These are phyloP conservation scores for Chenopodium album DNA, from an alignment of 148 eudicot genomes.

Conservation along the genomic window DNA sequence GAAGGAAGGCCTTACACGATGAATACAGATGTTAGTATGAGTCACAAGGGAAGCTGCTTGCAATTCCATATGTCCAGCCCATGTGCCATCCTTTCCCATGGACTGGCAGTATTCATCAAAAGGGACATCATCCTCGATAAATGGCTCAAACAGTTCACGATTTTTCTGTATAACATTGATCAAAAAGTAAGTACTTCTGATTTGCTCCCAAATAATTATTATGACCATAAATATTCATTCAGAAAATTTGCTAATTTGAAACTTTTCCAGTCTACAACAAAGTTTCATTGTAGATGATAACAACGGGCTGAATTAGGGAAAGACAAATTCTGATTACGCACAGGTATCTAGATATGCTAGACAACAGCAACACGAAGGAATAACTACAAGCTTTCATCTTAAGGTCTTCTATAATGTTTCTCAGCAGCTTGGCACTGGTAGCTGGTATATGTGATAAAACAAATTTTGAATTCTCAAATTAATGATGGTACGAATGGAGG, in stretches of 20 bases:
- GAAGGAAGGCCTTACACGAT: slow-evolving; percentile 48
- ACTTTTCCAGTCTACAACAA: slow-evolving; percentile 1
- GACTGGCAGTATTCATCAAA: slow-evolving; percentile 82
- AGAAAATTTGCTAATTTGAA: neutral
- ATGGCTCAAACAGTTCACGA: slow-evolving; percentile 88
- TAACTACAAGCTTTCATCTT: neutral
- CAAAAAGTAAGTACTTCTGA: neutral
- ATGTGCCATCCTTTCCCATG: slow-evolving; percentile 91
- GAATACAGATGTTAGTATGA: slow-evolving; percentile 81
- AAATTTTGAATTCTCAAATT: neutral
- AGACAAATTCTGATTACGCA: neutral
- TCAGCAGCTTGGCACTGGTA: neutral
- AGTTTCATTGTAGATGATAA: neutral
- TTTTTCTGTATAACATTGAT: slow-evolving; percentile 44
- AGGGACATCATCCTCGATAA: slow-evolving; percentile 89
- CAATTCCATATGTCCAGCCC: slow-evolving; percentile 99
- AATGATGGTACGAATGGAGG: neutral
- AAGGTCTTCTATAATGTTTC: neutral
- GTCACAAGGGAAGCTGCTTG: slow-evolving; percentile 96
- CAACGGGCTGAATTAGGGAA: neutral
- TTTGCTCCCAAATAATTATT: neutral
- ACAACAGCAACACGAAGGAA: slow-evolving; percentile 1
- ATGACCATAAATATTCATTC: neutral
- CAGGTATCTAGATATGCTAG: neutral
- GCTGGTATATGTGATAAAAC: neutral